These are phyloP conservation scores for Mitragyna speciosa DNA, from an alignment of 257 asterid genomes.

Conservation along the genomic window DNA sequence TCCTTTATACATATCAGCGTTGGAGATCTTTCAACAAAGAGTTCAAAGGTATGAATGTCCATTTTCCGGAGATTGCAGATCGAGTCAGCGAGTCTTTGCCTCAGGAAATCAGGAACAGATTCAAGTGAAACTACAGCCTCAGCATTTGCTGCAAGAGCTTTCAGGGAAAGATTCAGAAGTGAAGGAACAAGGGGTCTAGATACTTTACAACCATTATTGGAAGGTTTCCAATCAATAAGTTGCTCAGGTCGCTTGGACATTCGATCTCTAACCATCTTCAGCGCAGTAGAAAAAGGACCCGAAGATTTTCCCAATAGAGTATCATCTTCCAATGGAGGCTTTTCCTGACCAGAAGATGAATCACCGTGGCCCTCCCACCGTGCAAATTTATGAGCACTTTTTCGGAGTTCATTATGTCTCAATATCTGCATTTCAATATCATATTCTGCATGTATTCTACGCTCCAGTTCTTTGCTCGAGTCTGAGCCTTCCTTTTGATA, in stretches of 20 bases:
- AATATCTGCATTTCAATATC: not conserved
- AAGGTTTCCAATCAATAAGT: slow-evolving; percentile 55
- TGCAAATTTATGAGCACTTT: slow-evolving; percentile 50
- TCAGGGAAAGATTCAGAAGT: slow-evolving; percentile 57
- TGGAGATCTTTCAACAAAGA: slow-evolving; percentile 62
- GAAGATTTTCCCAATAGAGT: slow-evolving; percentile 41
- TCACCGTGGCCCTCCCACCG: slow-evolving; percentile 33
- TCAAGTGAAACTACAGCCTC: slow-evolving; percentile 62
- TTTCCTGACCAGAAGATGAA: slow-evolving; percentile 38
- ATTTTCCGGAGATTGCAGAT: slow-evolving; percentile 62
- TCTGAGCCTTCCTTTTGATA: not conserved
- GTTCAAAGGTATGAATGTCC: slow-evolving; percentile 38
- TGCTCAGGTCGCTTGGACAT: slow-evolving; percentile 25
- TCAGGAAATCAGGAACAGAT: slow-evolving; percentile 55
- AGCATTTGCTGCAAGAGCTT: slow-evolving; percentile 56
- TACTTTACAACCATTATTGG: slow-evolving; percentile 19
- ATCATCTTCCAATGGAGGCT: slow-evolving; percentile 26
- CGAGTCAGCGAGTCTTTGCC: slow-evolving; percentile 45
- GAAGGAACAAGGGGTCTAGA: slow-evolving; percentile 45
- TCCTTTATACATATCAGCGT: slow-evolving; percentile 64
- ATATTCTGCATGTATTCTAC: not conserved
- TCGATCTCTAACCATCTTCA: slow-evolving; percentile 49
- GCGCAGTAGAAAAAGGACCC: slow-evolving; percentile 56
- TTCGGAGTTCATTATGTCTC: slow-evolving; percentile 15
- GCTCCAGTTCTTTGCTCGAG: not conserved